Evolutionary conservation across 2,329 filamentous ascomycete genomes (phyloP).

Genomic region (Cercospora sojina): DNA sequence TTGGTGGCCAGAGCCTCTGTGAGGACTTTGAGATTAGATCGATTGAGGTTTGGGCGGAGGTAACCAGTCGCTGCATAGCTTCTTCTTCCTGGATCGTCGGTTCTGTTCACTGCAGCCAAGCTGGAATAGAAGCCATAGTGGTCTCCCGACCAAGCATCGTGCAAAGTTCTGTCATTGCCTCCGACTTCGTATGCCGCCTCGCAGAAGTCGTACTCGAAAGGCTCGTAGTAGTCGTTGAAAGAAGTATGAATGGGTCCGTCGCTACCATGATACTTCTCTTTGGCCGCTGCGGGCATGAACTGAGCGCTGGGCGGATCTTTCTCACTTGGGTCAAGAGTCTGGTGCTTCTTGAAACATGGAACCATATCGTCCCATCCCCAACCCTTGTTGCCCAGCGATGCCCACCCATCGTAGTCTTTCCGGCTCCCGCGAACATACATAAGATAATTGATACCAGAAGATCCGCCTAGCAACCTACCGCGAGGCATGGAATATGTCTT

Average conservation of each 20-base stretch:
- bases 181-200: conserved; percentile 38
- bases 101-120: conserved; percentile 37
- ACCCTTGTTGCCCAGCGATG: conserved; percentile 28
- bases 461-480: conserved; percentile 43
- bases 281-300: conserved; percentile 26
- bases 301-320: conserved; percentile 22
- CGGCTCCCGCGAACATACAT: conserved; percentile 38
- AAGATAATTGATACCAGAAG: conserved; percentile 42
- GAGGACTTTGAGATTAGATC: conserved; percentile 37
- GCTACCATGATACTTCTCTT: conserved; percentile 38
- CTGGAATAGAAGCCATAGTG: conserved; percentile 38
- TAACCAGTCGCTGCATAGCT: conserved; percentile 39
- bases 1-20: conserved; percentile 34
- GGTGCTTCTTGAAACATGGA: conserved; percentile 35
- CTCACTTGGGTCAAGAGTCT: conserved; percentile 24
- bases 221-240: conserved; percentile 41
- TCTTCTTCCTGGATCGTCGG: conserved; percentile 33
- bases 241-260: conserved; percentile 39
- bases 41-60: conserved; percentile 33
- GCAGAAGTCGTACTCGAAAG: conserved; percentile 41
- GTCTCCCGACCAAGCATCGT: conserved; percentile 37
- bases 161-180: conserved; percentile 34
- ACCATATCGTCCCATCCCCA: conserved; percentile 35
- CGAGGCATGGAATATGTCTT: conserved; percentile 37
- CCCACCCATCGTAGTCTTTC: conserved; percentile 42